Percentiles rank a stretch among this genome's conserved stretches.
phyloP scores from a whole-genome alignment of 768 basidiomycete genomes.

The Boletus subcaerulescens region DNA sequence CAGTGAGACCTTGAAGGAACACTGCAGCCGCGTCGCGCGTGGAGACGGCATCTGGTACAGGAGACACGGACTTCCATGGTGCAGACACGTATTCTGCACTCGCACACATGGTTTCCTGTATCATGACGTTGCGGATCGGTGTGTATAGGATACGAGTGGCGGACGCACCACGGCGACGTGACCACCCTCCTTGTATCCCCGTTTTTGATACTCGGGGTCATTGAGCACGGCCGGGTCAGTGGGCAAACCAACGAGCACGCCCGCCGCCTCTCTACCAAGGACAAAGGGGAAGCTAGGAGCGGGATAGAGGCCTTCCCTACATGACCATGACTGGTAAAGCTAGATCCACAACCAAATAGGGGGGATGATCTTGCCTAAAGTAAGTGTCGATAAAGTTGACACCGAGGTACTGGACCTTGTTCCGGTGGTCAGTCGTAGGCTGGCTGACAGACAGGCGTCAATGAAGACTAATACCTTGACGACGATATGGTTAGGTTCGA shows the following conservation, averaged over 20 bases:
- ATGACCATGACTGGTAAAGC: not conserved
- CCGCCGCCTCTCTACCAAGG: constrained; percentile 78
- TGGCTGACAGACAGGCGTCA: not conserved
- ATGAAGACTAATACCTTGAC: constrained; percentile 29
- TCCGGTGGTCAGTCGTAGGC: not conserved
- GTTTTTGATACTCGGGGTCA: constrained; percentile 59
- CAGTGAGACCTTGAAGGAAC: constrained; percentile 75
- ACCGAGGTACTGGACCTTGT: constrained; percentile 68
- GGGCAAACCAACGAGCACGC: constrained; percentile 72
- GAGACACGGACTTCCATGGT: constrained; percentile 58
- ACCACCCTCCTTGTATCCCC: constrained; percentile 64
- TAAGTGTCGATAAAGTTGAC: constrained; percentile 91
- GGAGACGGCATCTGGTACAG: constrained; percentile 62
- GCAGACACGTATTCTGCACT: constrained; percentile 74
- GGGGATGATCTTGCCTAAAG: constrained; percentile 49
- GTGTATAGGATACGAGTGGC: not conserved
- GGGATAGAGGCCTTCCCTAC: constrained; percentile 64
- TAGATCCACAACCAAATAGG: not conserved
- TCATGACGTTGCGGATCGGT: not conserved
- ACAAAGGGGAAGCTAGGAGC: constrained; percentile 55
- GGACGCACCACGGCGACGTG: constrained; percentile 65
- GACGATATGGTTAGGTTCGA: constrained; percentile 57
- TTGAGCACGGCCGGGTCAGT: constrained; percentile 58
- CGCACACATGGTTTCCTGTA: constrained; percentile 44
- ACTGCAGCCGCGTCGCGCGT: constrained; percentile 64